Evolutionary conservation across 2,329 filamentous ascomycete genomes (phyloP), one percentile per base, ranked within the genome.

Genomic region (Chrysoporthe austroafricana): DNA sequence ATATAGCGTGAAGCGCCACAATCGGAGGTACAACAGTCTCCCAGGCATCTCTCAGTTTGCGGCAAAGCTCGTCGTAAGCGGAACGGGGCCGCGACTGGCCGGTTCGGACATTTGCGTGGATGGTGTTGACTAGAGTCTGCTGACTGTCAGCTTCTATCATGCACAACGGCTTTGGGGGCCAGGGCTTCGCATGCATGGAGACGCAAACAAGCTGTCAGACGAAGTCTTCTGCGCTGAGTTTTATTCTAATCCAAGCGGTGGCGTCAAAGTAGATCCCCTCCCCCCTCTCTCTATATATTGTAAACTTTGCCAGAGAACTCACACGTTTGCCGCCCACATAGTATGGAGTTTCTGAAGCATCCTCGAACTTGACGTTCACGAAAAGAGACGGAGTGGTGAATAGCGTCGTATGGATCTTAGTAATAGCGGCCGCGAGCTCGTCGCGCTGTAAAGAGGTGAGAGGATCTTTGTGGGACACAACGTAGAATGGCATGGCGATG

Each of bases 341-440:
- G 54, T 66, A 43, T 11, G 44, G 39, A 9, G 50, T 4, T 4
- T 42, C 46, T n/a, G 65, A 63, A 1, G 14, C 34, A 18, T 66
- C 50, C 34, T 63, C 59, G 13, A 58, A 63, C 11, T 61, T 59
- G 14, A 66, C 65, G 14, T 66, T 66, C 32, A 63, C 59, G 39
- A 66, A 66, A n/a, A 63, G 65, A 43, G 64, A 66, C 18, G 65
- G 52, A 6, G 52, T 58, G 26, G 52, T 59, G 42, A 59, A 66
- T 2, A 63, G 50, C 18, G 21, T 52, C 9, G 60, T 63, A 13
- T 66, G 65, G 9, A 59, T 48, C 59, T 59, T 63, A 4, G 65
- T 66, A 32, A 66, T 63, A n/a, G 60, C 52, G 39, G 43, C n/a
- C 39, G 65, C 65, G 52, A 66, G 50, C 34, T 42, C 59, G 58